These are phyloP conservation scores for Cyberlindnera euphorbiiphila DNA, from an alignment of 805 yeast genomes.

Conservation along the genomic window DNA sequence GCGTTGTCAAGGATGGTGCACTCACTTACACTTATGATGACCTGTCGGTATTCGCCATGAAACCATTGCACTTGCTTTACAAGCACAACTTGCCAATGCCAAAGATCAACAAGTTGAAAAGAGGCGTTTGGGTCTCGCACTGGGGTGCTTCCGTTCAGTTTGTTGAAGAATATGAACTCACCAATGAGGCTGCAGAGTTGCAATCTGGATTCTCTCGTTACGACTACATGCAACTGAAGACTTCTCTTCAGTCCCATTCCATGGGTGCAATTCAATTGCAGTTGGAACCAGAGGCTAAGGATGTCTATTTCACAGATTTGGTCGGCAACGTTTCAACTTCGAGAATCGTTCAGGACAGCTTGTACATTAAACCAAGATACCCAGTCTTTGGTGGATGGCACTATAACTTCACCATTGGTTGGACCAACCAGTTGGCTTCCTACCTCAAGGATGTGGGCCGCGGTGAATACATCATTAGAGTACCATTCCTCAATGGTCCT, in stretches of 20 bases:
- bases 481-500: constrained; percentile 75
- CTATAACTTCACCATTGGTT: constrained; percentile 94
- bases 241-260: constrained; percentile 51
- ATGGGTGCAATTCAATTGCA: constrained; percentile 57
- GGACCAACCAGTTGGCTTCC: constrained; percentile 60
- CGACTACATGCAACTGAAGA: constrained; percentile 62
- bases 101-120: constrained; percentile 52
- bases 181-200: constrained; percentile 72
- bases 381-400: constrained; percentile 98
- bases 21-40: constrained; percentile 55
- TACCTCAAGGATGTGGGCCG: constrained; percentile 42
- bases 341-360: constrained; percentile 32
- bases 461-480: constrained; percentile 49
- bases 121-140: constrained; percentile 89
- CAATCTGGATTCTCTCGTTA: constrained; percentile 72
- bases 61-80: constrained; percentile 55
- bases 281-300: constrained; percentile 49
- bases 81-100: constrained; percentile 64
- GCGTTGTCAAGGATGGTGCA: constrained; percentile 36
- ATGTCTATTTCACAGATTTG: constrained; percentile 77
- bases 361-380: constrained; percentile 76
- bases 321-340: constrained; percentile 93
- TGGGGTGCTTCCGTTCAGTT: constrained; percentile 67
- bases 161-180: constrained; percentile 82
- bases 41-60: constrained; percentile 42